phyloP scores from a whole-genome alignment of 208 protist genomes.

The Phytomonas francai region DNA sequence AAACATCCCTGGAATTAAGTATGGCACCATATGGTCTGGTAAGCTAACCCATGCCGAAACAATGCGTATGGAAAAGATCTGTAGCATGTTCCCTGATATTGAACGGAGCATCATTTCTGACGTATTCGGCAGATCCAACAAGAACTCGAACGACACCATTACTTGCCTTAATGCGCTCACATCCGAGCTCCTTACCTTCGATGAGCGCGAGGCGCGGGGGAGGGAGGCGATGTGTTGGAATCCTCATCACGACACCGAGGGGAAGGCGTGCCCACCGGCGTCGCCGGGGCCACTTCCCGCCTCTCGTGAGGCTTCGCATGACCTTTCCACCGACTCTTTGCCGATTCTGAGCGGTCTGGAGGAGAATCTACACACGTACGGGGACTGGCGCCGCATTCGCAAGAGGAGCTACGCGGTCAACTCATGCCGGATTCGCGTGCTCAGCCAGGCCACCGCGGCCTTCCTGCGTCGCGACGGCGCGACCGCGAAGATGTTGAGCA shows the following conservation, averaged over 20 bases:
- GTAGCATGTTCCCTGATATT: constrained; percentile 41
- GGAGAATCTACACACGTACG: constrained; percentile 31
- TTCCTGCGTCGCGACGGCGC: constrained; percentile 43
- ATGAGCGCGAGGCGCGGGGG: constrained; percentile 16
- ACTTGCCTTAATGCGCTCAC: constrained; percentile 46
- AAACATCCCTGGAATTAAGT: constrained; percentile 25
- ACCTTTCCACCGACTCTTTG: not conserved
- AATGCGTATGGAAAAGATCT: constrained; percentile 37
- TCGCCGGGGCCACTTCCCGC: not conserved
- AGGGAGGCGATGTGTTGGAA: constrained; percentile 14
- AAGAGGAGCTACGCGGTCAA: constrained; percentile 62
- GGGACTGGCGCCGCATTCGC: constrained; percentile 74
- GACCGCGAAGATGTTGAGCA: constrained; percentile 45
- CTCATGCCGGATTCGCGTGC: constrained; percentile 37
- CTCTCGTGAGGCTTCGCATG: not conserved
- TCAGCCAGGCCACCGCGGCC: constrained; percentile 48
- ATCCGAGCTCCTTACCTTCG: constrained; percentile 25
- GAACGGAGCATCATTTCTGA: constrained; percentile 38
- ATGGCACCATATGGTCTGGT: constrained; percentile 28
- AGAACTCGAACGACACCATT: constrained; percentile 25
- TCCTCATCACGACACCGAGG: not conserved
- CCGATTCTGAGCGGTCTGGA: constrained; percentile 14
- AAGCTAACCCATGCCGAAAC: constrained; percentile 30
- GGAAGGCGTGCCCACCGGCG: not conserved
- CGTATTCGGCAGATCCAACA: constrained; percentile 27